Evolutionary conservation across 148 eudicot species (phyloP), one percentile per base, ranked within the genome.

Genomic region (Diospyros kaki): DNA sequence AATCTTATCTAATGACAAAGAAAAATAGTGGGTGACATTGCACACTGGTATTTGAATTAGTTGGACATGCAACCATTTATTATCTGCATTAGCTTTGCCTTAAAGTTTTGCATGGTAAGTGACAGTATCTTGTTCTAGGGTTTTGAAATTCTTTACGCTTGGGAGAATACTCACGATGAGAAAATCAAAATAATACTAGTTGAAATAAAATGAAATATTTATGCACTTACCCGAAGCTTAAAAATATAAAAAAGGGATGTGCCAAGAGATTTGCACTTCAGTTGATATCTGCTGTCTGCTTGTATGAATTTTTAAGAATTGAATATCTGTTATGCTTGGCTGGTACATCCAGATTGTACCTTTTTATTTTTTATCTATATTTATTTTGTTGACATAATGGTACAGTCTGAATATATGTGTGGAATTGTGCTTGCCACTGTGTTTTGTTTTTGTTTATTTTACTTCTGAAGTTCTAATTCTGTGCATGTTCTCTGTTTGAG

Each of bases 11-110:
- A 28, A 12, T 18, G 13, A 48, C 52, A 48, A 4, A 39, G 15
- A 59, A 5, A 39, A 11, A 12, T 11, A 28, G 28, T 48, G 17
- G 7, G 12, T 42, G 75, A 61, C 45, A 45, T 71, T 71, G 55
- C 68, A 48, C 41, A 40, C 69, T 73, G 28, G 13, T 61, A 13
- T 38, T 52, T 15, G 50, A 50, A n/a, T 63, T 17, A 63, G 45
- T 51, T 28, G 10, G 41, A 38, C 38, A 51, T 39, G 15, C 50
- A 61, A 8, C 8, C 53, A 46, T 13, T 39, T 45, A 66, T 45
- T 59, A 55, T 72, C 55, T 46, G 9, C 14, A 67, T 67, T 67
- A n/a, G 69, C 9, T 56, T 72, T 59, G 44, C 7, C n/a, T 9
- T 11, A 8, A 2, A 64, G 15, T 44, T 73, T 56, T 48, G 64